Base-by-base conservation (phyloP, 2,329 filamentous ascomycete species). In the Colletotrichum sp. region DNA sequence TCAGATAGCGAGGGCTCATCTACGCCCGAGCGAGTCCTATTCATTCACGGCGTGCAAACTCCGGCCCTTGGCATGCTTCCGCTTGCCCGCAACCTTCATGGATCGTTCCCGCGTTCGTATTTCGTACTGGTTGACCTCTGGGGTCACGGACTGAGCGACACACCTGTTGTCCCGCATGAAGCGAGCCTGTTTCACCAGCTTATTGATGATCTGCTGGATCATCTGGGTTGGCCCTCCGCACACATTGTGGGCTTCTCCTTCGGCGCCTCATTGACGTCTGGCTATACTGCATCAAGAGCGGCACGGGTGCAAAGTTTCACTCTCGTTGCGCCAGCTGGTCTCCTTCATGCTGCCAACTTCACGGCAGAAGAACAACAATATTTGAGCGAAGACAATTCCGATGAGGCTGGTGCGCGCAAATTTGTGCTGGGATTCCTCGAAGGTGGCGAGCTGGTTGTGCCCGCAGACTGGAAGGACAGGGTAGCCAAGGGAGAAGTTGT, bases 61-160 rank as follows among this genome's bases (percentile, higher is more conserved):
- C 86, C 87, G 8, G 87, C 89, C 3, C 79, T 90, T 5, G 88
- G 89, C 26, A 79, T 90, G 69, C 80, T 85, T 0, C 88, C 88
- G 0, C 82, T 90, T 3, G 83, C 84, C 0, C 80, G 77, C 8
- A 77, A 79, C 0, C 81, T 91, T 2, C 81, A 83, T 2, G 44
- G 80, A 0, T 78, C 77, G 0, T 86, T 85, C 5, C 24, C 24
- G n/a, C n/a, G n/a, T n/a, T n/a, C n/a, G n/a, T n/a, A n/a, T 13
- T 82, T 87, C 36, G 86, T 88, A 0, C 80, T 89, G 1, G 21
- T 89, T 16, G 89, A 91, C 71, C 84, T 88, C 13, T 91, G 88
- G 88, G 89, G 89, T 34, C 90, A 91, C 67, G 89, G 89, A 0
- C 80, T 91, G n/a, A 86, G 82, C 32, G 86, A 87, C 8, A 90